Base-by-base conservation (phyloP, 1,284 basidiomycete genomes). In the Fomitopsis schrenkii region DNA sequence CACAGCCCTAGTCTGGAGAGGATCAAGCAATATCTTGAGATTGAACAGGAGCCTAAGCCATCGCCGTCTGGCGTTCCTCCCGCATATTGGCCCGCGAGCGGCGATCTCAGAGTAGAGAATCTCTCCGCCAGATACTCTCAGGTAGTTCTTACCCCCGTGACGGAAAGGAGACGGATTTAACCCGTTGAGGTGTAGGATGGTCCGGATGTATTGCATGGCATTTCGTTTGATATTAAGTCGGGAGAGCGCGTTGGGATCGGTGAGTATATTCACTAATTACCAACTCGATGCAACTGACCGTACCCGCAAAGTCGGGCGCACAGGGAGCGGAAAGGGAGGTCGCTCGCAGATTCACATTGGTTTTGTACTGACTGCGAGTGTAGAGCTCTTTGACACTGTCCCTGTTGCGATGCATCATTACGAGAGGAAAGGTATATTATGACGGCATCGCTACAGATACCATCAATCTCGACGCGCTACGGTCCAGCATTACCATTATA, bases 61-160 rank as follows among this genome's bases (percentile, higher is more conserved):
- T 79, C 79, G 0, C 68, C 75, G 15, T 68, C 72, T 8, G 85
- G 85, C 8, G 55, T 70, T 5, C 90, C 91, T 35, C 88, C 91
- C 3, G 91, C 91, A 0, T 85, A 88, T 62, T 93, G 91, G 91
- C 91, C 91, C 0, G 80, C 87, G 0, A 88, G 85, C 44, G 91
- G 91, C 5, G 79, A 84, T 41, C 75, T 93, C 36, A 72, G 76
- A 4, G 86, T 91, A 0, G 83, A 91, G 64, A 79, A 80, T n/a
- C 74, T 88, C 10, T 83, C 79, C 14, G 85, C 86, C 33, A 77
- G 79, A 30, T 89, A 88, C 65, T 82, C 84, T 3, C 61, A 58
- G 33, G 82, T 76, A 57, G 10, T 70, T 54, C 42, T 36, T 12
- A 36, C 35, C 7, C 10, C 35, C 1, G 6, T 12, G 35, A 6